Evolutionary conservation across 2,329 filamentous ascomycete genomes (phyloP).

Genomic region (Stachybotrys chlorohalonatus): DNA sequence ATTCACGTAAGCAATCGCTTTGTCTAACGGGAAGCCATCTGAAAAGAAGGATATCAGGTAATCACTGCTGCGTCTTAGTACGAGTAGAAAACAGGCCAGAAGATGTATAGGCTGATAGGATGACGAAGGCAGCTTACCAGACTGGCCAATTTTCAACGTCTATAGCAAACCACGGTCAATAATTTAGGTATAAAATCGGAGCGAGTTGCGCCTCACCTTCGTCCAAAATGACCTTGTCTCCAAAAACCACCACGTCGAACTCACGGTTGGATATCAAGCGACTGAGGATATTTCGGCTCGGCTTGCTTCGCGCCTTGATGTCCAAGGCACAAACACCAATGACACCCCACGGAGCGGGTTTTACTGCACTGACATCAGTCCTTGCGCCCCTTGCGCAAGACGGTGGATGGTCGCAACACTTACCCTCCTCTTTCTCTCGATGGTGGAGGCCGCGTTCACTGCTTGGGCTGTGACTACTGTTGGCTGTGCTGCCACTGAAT

Average conservation of each 20-base stretch:
- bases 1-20: constrained; percentile 91
- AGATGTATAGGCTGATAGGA: neutral
- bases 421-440: constrained; percentile 49
- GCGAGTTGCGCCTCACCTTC: constrained; percentile 46
- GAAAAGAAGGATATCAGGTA: constrained; percentile 98
- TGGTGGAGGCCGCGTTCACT: constrained; percentile 52
- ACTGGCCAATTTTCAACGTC: constrained; percentile 94
- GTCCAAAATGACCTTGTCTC: constrained; percentile 96
- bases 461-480: constrained; percentile 72
- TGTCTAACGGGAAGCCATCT: constrained; percentile 91
- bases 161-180: constrained; percentile 14
- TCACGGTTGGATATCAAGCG: constrained; percentile 82
- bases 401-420: constrained; percentile 9
- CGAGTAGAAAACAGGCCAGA: neutral
- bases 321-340: constrained; percentile 96
- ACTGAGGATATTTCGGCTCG: constrained; percentile 91
- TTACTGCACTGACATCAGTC: constrained; percentile 29
- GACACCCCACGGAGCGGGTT: constrained; percentile 51
- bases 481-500: constrained; percentile 73
- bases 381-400: neutral
- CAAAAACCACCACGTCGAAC: constrained; percentile 96
- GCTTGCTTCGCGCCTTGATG: constrained; percentile 92
- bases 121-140: constrained; percentile 45
- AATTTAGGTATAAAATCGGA: neutral
- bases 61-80: constrained; percentile 42